Base-by-base conservation (phyloP, 371 early-diverging fungal genomes). In the Polyrhizophydium stewartii region DNA sequence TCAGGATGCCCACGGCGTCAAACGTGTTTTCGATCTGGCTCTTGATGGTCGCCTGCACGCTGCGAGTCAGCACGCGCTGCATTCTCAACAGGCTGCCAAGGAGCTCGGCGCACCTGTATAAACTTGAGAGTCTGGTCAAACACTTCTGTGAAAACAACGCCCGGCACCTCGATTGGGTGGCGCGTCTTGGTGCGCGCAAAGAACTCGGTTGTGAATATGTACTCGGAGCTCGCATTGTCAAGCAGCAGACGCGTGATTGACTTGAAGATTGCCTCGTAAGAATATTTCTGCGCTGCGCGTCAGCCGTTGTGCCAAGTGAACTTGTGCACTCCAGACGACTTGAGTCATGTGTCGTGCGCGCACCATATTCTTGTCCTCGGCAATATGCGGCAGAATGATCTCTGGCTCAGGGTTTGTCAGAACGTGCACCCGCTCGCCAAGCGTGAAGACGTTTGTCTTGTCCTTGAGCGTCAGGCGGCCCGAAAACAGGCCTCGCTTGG, bases 171-270 rank as follows among this genome's bases (percentile, higher is more conserved):
- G 32, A 57, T 60, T 13, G 30, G 22, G 55, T 66, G 63, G 7
- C 60, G 35, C 68, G 79, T 84, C 66, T 79, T 69, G 32, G 85
- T 75, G 37, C 78, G 67, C 25, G 71, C 69, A 67, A 95, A 95
- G 73, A 93, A 96, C 59, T 93, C 92, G 33, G 83, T 75, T 31
- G 89, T 82, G 63, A 96, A 96, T 37, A 90, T 76, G 71, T 92
- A 95, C 74, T 96, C 97, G 9, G 93, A 88, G 43, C 89, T 86
- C 21, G 94, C 92, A 66, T 94, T 94, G 75, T 96, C 97, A 53
- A 91, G 86, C 55, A 96, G 69, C 5, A 93, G 85, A 37, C 92
- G 77, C 56, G 89, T 87, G 74, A 89, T 85, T 67, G 92, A 91
- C 66, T 91, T 84, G 64, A 94, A 93, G 0, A 96, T 92, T 9